Evolutionary conservation across 2,329 filamentous ascomycete genomes (phyloP).

Genomic region (Emmonsiellopsis sp.): DNA sequence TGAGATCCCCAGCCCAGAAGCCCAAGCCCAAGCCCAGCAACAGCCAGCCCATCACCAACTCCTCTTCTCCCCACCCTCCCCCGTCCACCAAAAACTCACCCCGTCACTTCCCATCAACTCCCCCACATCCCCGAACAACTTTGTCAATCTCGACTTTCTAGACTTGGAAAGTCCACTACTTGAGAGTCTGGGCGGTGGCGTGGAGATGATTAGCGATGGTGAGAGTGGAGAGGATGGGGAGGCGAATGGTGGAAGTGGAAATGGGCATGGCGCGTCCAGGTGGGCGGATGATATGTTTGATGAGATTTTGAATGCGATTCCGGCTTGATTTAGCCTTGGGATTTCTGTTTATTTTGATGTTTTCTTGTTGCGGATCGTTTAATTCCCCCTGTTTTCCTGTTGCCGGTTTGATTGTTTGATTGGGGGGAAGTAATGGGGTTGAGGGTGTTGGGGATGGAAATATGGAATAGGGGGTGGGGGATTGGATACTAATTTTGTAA

Average conservation of each 20-base stretch:
- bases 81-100: not conserved
- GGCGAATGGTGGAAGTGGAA: not conserved
- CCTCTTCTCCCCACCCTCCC: not conserved
- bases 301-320: slow-evolving; percentile 7
- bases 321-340: not conserved
- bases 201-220: not conserved
- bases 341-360: not conserved
- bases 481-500: not conserved
- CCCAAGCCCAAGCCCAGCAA: not conserved
- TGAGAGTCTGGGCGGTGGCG: not conserved
- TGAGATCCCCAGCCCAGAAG: not conserved
- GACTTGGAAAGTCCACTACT: slow-evolving; percentile 3
- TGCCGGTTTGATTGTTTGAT: too few relatives aligned
- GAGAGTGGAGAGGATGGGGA: not conserved
- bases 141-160: slow-evolving; percentile 9
- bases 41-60: not conserved
- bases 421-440: too few relatives aligned
- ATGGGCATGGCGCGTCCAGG: not conserved
- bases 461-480: not conserved
- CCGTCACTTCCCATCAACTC: not conserved
- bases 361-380: not conserved
- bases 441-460: too few relatives aligned
- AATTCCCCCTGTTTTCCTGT: too few relatives aligned
- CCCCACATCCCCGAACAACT: not conserved
- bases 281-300: slow-evolving; percentile 9